Conservation (phyloP, 2,329 filamentous ascomycete species). For the Phyllosticta citribraziliensis region DNA sequence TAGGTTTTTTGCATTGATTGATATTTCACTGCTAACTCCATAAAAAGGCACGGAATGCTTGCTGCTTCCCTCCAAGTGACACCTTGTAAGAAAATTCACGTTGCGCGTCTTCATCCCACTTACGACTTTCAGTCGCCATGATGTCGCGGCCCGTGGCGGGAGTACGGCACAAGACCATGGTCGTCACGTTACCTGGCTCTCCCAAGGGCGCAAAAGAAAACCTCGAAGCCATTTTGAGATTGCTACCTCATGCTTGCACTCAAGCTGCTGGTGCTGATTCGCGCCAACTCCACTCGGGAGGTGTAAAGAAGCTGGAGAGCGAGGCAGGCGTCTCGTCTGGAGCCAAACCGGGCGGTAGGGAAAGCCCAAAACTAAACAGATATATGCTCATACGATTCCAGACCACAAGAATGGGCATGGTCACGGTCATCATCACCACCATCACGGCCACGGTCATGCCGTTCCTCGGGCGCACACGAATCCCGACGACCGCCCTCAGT, state of each 20-base stretch:
- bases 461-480: slow-evolving; percentile 59
- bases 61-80: slow-evolving; percentile 74
- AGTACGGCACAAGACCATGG: slow-evolving; percentile 67
- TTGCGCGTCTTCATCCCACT: neutral
- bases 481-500: slow-evolving; percentile 45
- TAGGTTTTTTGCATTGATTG: slow-evolving; percentile 28
- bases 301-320: slow-evolving; percentile 70
- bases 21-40: neutral
- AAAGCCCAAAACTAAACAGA: neutral
- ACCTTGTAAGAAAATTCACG: slow-evolving; percentile 56
- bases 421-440: slow-evolving; percentile 32
- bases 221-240: slow-evolving; percentile 74
- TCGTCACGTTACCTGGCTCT: slow-evolving; percentile 85
- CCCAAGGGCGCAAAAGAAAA: slow-evolving; percentile 95
- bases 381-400: neutral
- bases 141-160: slow-evolving; percentile 94
- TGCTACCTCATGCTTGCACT: slow-evolving; percentile 89
- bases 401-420: slow-evolving; percentile 31
- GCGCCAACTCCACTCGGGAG: slow-evolving; percentile 66
- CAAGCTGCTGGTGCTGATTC: slow-evolving; percentile 81
- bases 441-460: slow-evolving; percentile 48
- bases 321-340: slow-evolving; percentile 57
- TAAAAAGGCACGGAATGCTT: slow-evolving; percentile 74
- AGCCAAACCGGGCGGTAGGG: slow-evolving; percentile 14
- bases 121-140: slow-evolving; percentile 66